Evolutionary conservation across 208 protist genomes (phyloP).

Genomic region (Polymyxa betae): DNA sequence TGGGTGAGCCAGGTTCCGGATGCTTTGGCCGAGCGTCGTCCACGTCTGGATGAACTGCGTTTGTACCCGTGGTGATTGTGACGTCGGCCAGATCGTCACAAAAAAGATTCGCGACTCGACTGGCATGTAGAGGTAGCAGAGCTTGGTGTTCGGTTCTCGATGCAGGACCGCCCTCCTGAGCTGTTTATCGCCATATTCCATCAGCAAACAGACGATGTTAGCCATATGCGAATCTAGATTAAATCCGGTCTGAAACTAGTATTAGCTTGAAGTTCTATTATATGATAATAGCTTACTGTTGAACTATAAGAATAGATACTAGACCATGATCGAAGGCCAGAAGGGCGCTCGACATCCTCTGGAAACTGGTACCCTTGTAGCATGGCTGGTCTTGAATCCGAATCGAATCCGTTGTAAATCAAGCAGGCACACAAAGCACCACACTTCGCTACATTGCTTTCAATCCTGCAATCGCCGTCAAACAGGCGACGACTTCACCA

Average conservation of each 20-base stretch:
- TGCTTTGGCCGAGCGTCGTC: too few species aligned
- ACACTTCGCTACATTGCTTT: neutral
- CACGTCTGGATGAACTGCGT: neutral
- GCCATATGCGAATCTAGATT: neutral
- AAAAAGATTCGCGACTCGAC: neutral
- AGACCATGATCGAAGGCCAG: neutral
- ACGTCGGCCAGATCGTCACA: neutral
- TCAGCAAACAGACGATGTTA: neutral
- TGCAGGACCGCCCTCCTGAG: neutral
- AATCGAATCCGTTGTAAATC: neutral
- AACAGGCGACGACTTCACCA: neutral
- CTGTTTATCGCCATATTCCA: neutral
- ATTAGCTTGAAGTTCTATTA: neutral
- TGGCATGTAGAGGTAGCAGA: neutral
- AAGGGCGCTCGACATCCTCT: neutral
- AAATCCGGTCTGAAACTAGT: neutral
- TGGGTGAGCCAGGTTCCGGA: too few species aligned
- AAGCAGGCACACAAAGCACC: neutral
- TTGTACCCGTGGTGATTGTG: neutral
- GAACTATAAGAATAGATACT: neutral
- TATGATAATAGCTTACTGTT: neutral
- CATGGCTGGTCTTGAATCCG: neutral
- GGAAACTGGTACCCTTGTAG: neutral
- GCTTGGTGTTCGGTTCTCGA: neutral
- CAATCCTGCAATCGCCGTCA: neutral